Percentiles rank a stretch among this genome's conserved stretches.
Evolutionary conservation across 768 basidiomycete genomes (phyloP).

Genomic region (Paxillus involutus): DNA sequence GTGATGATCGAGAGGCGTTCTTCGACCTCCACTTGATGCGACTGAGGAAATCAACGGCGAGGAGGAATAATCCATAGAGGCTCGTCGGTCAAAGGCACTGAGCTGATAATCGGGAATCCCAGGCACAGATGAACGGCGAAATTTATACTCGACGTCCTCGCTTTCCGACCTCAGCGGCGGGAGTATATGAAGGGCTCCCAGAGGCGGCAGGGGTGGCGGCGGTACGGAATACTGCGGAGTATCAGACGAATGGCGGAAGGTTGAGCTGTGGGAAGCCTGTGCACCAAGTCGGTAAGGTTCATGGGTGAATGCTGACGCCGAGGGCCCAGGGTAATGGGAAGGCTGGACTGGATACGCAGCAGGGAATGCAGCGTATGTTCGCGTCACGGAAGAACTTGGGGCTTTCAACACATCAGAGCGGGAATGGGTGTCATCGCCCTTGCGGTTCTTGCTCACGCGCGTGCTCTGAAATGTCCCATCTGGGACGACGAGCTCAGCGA

Average conservation of each 20-base stretch:
- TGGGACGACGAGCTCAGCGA: conserved; percentile 64
- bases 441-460: conserved; percentile 51
- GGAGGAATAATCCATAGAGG: conserved; percentile 6
- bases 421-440: conserved; percentile 39
- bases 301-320: conserved; percentile 21
- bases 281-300: conserved; percentile 23
- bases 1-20: conserved; percentile 11
- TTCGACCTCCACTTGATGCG: conserved; percentile 9
- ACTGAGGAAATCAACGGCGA: neutral
- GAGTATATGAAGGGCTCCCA: conserved; percentile 21
- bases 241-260: conserved; percentile 23
- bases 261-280: conserved; percentile 21
- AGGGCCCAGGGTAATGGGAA: conserved; percentile 20
- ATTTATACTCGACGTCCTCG: conserved; percentile 31
- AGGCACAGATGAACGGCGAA: conserved; percentile 32
- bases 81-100: conserved; percentile 3
- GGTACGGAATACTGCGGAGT: conserved; percentile 28
- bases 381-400: conserved; percentile 29
- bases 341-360: conserved; percentile 29
- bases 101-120: conserved; percentile 10
- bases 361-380: conserved; percentile 45
- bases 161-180: conserved; percentile 26
- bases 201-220: conserved; percentile 22
- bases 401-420: conserved; percentile 33
- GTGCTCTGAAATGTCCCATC: conserved; percentile 69